Conservation (phyloP, 106 monocot genomes). For the Acorus gramineus region DNA sequence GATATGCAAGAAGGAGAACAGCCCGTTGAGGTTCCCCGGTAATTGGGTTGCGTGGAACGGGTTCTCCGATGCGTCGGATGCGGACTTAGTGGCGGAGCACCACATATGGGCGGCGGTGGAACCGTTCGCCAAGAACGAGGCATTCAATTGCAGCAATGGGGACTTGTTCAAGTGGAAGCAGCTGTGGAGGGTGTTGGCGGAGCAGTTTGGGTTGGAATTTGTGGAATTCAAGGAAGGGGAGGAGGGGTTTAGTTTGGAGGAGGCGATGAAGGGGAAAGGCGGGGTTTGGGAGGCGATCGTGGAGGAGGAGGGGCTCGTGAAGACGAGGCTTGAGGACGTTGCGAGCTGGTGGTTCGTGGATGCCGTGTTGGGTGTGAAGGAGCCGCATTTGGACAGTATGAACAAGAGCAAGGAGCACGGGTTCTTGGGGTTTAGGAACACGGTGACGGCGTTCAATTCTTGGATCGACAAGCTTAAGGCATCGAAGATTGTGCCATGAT, state of each 20-base stretch:
- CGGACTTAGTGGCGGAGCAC: no score
- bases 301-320: slow-evolving; percentile 32
- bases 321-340: slow-evolving; percentile 36
- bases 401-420: slow-evolving; percentile 87
- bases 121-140: no score
- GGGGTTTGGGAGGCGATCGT: slow-evolving; percentile 58
- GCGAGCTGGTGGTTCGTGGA: slow-evolving; percentile 48
- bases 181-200: slow-evolving; percentile 49
- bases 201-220: slow-evolving; percentile 50
- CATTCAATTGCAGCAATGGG: slow-evolving; percentile 13
- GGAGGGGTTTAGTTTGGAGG: slow-evolving; percentile 34
- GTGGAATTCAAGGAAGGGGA: slow-evolving; percentile 45
- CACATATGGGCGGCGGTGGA: no score
- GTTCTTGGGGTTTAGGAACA: slow-evolving; percentile 65
- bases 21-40: slow-evolving; percentile 27
- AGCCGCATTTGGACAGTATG: slow-evolving; percentile 46
- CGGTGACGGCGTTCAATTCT: slow-evolving; percentile 27
- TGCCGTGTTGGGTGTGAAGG: slow-evolving; percentile 16
- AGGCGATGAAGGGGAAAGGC: slow-evolving; percentile 59
- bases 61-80: neutral
- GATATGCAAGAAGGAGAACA: slow-evolving; percentile 27
- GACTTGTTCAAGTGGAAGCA: slow-evolving; percentile 71
- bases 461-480: slow-evolving; percentile 73
- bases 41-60: slow-evolving; percentile 22
- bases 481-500: slow-evolving; percentile 56